These are phyloP conservation scores for Lagenaria siceraria DNA, from an alignment of 306 rosid species.

Conservation along the genomic window DNA sequence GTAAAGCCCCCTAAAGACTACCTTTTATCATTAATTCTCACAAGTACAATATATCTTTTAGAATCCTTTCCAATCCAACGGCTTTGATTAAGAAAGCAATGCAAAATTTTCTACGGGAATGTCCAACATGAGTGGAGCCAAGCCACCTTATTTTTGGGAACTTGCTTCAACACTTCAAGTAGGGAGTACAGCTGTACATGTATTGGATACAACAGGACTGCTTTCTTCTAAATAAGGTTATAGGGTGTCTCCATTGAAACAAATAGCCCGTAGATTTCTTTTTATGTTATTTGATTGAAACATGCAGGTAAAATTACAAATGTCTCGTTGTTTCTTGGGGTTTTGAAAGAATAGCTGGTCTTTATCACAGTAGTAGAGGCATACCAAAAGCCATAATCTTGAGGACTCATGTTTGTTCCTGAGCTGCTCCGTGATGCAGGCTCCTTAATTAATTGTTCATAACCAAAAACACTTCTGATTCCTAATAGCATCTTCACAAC, in stretches of 20 bases:
- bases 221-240: not conserved
- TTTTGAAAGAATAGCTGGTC: not conserved
- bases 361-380: not conserved
- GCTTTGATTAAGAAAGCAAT: not conserved
- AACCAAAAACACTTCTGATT: not conserved
- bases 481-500: not conserved
- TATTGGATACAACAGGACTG: not conserved
- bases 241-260: not conserved
- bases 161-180: not conserved
- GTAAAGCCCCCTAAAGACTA: not conserved
- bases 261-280: not conserved
- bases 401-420: not conserved
- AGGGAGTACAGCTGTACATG: not conserved
- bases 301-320: not conserved
- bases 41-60: not conserved
- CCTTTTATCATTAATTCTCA: not conserved
- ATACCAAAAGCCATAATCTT: not conserved
- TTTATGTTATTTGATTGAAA: not conserved
- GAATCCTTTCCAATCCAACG: not conserved
- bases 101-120: not conserved
- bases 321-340: not conserved
- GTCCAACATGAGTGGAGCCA: not conserved
- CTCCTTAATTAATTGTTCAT: not conserved
- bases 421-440: not conserved
- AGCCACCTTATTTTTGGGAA: not conserved